Percentiles rank a stretch among this genome's conserved stretches.
These are phyloP conservation scores for Phytopythium mirpurense DNA, from an alignment of 352 stramenopile species.

Conservation along the genomic window DNA sequence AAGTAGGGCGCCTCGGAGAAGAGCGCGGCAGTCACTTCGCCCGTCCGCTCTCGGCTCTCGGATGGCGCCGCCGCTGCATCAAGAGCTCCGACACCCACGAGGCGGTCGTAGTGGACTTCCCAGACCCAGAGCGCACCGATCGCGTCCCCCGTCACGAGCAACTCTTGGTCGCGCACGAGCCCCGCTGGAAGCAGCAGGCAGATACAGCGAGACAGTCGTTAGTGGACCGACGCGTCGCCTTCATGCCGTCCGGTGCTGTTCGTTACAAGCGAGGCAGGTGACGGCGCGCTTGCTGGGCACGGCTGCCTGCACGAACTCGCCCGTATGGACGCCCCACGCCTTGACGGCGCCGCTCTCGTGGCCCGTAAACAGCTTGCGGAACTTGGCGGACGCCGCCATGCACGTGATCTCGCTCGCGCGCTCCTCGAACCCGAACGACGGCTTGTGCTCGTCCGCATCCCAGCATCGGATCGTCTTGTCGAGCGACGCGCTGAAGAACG, in stretches of 20 bases:
- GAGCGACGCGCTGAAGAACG: constrained; percentile 60
- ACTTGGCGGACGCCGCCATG: constrained; percentile 42
- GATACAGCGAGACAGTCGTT: too few species aligned
- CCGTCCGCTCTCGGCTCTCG: constrained; percentile 1
- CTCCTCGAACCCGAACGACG: constrained; percentile 62
- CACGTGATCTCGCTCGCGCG: constrained; percentile 56
- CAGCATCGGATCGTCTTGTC: constrained; percentile 75
- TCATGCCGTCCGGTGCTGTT: too few species aligned
- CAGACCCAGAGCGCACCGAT: constrained; percentile 48
- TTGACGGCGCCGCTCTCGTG: constrained; percentile 54
- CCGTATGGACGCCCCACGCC: constrained; percentile 58
- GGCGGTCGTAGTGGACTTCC: constrained; percentile 39
- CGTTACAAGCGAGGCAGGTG: constrained; percentile 47
- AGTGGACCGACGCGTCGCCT: too few species aligned
- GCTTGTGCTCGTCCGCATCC: constrained; percentile 65
- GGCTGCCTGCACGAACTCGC: constrained; percentile 26
- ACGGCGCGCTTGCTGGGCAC: constrained; percentile 29
- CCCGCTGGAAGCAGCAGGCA: constrained; percentile 19
- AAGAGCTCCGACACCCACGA: constrained; percentile 13
- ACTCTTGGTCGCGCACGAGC: constrained; percentile 49
- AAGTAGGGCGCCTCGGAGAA: constrained; percentile 53
- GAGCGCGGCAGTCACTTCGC: constrained; percentile 41
- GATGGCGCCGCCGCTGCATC: neutral
- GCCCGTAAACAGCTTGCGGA: constrained; percentile 53
- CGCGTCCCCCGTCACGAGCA: constrained; percentile 43